A percentile compares a stretch with the other conserved stretches of the same genome.
phyloP scores from a whole-genome alignment of 1,284 basidiomycete species.

The Puccinia novopanici region DNA sequence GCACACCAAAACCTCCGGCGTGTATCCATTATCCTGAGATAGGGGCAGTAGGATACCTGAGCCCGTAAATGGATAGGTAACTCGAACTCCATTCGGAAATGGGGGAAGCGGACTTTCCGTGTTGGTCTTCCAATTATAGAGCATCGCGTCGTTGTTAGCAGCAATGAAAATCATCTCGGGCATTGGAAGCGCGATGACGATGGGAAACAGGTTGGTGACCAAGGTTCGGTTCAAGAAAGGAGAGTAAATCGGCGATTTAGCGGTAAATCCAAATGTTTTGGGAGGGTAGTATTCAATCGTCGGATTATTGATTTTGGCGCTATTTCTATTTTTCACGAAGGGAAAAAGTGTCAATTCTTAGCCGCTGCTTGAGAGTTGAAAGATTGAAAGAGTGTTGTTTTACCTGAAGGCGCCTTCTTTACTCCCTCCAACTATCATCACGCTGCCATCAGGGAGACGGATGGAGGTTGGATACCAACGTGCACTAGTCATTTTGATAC shows the following conservation, averaged over 20 bases:
- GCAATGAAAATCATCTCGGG: conserved; percentile 71
- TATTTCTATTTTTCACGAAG: conserved; percentile 27
- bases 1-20: conserved; percentile 73
- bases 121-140: conserved; percentile 74
- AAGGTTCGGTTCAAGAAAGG: conserved; percentile 72
- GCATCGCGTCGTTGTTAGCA: conserved; percentile 74
- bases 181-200: conserved; percentile 72
- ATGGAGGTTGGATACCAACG: conserved; percentile 76
- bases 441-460: conserved; percentile 63
- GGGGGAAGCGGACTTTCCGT: conserved; percentile 69
- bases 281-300: conserved; percentile 44
- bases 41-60: conserved; percentile 75
- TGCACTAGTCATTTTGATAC: conserved; percentile 66
- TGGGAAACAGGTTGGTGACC: conserved; percentile 77
- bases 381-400: conserved; percentile 18
- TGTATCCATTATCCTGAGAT: conserved; percentile 67
- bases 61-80: conserved; percentile 81
- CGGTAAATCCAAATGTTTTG: conserved; percentile 65
- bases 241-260: conserved; percentile 67
- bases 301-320: conserved; percentile 30
- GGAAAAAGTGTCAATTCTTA: conserved; percentile 53
- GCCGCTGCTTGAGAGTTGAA: conserved; percentile 25
- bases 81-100: conserved; percentile 77
- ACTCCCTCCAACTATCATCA: conserved; percentile 49
- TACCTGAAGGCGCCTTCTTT: conserved; percentile 51